A percentile compares a stretch with the other conserved stretches of the same genome.
Evolutionary conservation across 306 rosid genomes (phyloP).

Genomic region (Betula pendula): DNA sequence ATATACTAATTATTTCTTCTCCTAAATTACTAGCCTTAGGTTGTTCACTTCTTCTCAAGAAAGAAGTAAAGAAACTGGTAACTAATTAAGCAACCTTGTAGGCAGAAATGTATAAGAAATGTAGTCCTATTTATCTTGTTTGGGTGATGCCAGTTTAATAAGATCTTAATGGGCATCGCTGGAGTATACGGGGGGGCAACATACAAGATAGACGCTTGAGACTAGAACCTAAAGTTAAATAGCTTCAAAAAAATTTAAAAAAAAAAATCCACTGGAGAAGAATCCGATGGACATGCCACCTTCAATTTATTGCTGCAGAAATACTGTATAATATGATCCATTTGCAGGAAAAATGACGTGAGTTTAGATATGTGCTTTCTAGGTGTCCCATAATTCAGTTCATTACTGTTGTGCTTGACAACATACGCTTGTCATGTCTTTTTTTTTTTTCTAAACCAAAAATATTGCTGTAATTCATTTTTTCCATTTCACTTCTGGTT

Average conservation of each 20-base stretch:
- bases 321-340: slow-evolving; percentile 5
- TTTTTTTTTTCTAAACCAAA: neutral
- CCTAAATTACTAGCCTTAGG: too few species aligned
- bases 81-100: too few species aligned
- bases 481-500: slow-evolving; percentile 17
- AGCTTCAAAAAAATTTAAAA: neutral
- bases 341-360: neutral
- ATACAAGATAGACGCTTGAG: neutral
- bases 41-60: too few species aligned
- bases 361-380: neutral
- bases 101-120: too few species aligned
- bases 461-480: neutral
- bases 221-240: neutral
- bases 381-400: slow-evolving; percentile 3
- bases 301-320: slow-evolving; percentile 15
- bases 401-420: slow-evolving; percentile 23
- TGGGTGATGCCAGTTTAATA: neutral
- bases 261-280: neutral
- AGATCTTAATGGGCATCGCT: neutral
- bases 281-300: neutral
- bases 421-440: neutral
- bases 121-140: too few species aligned
- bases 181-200: neutral
- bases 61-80: too few species aligned
- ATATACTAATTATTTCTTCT: too few species aligned